These are phyloP conservation scores for Dendrocalamus latiflorus DNA, from an alignment of 202 grass and related monocot genomes.

Conservation along the genomic window DNA sequence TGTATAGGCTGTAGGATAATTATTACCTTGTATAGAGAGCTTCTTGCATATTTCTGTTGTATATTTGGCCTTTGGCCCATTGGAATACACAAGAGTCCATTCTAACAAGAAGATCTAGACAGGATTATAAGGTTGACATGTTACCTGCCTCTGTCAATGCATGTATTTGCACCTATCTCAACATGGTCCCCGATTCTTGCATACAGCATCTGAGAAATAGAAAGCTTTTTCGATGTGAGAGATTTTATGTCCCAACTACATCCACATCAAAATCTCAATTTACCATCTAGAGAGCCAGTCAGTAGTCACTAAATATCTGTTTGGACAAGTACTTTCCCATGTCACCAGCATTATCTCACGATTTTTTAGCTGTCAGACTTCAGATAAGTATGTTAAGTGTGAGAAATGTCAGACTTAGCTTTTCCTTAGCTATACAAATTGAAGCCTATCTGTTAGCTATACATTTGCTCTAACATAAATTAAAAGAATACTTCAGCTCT, in stretches of 20 bases:
- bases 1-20: no score
- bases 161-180: constrained; percentile 92
- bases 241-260: background rate
- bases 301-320: background rate
- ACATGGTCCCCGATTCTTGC: constrained; percentile 74
- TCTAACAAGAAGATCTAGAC: background rate
- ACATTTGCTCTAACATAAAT: background rate
- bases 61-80: no score
- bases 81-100: no score
- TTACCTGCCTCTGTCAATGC: constrained; percentile 93
- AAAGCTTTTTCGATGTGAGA: background rate
- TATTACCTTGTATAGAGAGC: no score
- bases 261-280: background rate
- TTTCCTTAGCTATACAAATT: background rate
- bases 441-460: background rate
- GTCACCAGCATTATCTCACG: background rate
- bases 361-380: background rate
- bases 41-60: no score
- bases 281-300: background rate
- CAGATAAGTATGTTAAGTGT: background rate
- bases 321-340: background rate
- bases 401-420: background rate
- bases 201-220: constrained; percentile 43
- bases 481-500: background rate
- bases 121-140: background rate